A percentile compares a stretch with the other conserved stretches of the same genome.
Conservation (phyloP, 306 rosid species). For the Prunus armeniaca region DNA sequence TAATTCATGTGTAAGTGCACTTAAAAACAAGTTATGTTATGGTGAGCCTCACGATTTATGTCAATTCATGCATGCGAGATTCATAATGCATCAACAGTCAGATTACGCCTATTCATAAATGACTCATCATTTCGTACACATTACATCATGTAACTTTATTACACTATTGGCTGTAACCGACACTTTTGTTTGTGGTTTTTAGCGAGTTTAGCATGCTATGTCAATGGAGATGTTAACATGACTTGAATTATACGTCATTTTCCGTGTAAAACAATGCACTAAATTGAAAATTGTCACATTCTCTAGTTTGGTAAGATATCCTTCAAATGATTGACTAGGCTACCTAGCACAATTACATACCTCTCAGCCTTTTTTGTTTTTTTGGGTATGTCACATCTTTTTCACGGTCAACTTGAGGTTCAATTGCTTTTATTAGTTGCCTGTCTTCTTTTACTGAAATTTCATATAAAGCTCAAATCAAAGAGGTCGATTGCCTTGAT, state of each 20-base stretch:
- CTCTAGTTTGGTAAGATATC: conserved; percentile 40
- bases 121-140: too few relatives aligned
- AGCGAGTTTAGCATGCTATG: too few relatives aligned
- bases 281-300: conserved; percentile 19
- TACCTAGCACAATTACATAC: neutral
- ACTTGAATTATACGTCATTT: too few relatives aligned
- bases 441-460: neutral
- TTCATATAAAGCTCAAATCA: neutral
- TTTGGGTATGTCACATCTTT: neutral
- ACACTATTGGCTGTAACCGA: too few relatives aligned
- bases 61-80: too few relatives aligned
- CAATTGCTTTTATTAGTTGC: neutral
- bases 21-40: neutral
- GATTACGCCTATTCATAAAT: rapidly evolving
- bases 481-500: conserved; percentile 17
- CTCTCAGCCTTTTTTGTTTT: neutral
- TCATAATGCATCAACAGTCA: too few relatives aligned
- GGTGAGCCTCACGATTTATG: too few relatives aligned
- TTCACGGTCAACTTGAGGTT: neutral
- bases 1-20: neutral
- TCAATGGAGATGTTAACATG: too few relatives aligned
- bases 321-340: conserved; percentile 35
- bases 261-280: too few relatives aligned
- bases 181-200: too few relatives aligned
- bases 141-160: too few relatives aligned